Percentiles rank a stretch among this genome's conserved stretches.
Evolutionary conservation across 2,329 filamentous ascomycete genomes (phyloP).

Genomic region (Colletotrichum australisinense): DNA sequence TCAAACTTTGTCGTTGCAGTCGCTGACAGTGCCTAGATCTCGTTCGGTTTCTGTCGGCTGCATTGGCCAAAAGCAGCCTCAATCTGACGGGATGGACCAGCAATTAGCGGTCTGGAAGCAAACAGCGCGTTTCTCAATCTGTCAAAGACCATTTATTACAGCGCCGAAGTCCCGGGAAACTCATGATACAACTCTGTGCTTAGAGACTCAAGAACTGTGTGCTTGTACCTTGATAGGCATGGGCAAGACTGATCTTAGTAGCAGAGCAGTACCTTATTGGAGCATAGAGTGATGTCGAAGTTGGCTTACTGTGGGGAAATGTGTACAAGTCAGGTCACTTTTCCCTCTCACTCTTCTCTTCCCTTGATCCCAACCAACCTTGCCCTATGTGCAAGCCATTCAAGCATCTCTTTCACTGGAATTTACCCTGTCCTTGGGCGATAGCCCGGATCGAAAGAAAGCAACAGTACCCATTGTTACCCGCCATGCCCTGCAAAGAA

Average conservation of each 20-base stretch:
- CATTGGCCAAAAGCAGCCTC: not conserved
- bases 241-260: not conserved
- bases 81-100: not conserved
- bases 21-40: not conserved
- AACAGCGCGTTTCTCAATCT: not conserved
- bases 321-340: constrained; percentile 1
- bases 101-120: not conserved
- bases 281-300: not conserved
- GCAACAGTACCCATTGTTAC: constrained; percentile 20
- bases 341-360: not conserved
- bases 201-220: not conserved
- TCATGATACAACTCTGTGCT: not conserved
- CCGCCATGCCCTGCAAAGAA: not conserved
- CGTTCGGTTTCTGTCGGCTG: not conserved
- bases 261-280: not conserved
- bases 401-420: not conserved
- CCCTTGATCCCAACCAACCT: not conserved
- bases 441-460: not conserved
- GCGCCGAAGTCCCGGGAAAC: not conserved
- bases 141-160: not conserved
- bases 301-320: not conserved
- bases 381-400: not conserved
- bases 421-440: not conserved
- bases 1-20: not conserved
- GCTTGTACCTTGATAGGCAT: not conserved